Evolutionary conservation across 805 yeast species (phyloP).

Genomic region (Candida boidinii): DNA sequence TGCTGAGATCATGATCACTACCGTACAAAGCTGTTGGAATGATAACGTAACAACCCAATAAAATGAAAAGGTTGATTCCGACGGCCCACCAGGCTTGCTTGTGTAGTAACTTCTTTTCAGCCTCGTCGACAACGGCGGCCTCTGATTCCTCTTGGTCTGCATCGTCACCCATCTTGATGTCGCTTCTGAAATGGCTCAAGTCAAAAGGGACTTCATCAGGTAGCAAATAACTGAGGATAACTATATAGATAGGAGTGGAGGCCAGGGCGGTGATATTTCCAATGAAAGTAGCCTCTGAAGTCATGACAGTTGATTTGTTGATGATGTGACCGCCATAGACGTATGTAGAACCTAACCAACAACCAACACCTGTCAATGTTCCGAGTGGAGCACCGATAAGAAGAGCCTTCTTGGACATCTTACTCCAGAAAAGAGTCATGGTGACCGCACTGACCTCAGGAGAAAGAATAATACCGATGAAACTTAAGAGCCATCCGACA

Average conservation of each 20-base stretch:
- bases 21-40: constrained; percentile 27
- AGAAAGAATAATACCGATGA: constrained; percentile 29
- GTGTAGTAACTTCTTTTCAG: too few species aligned
- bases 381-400: constrained; percentile 39
- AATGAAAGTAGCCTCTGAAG: constrained; percentile 16
- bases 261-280: constrained; percentile 21
- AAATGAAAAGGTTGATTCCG: constrained; percentile 25
- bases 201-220: constrained; percentile 25
- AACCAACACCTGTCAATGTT: constrained; percentile 44
- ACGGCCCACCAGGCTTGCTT: constrained; percentile 32
- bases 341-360: constrained; percentile 27
- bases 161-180: constrained; percentile 26
- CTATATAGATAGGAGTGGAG: constrained; percentile 19
- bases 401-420: constrained; percentile 17
- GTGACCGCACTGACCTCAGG: constrained; percentile 28
- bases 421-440: constrained; percentile 28
- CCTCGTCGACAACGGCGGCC: too few species aligned
- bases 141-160: constrained; percentile 23
- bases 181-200: constrained; percentile 9
- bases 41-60: constrained; percentile 23
- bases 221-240: constrained; percentile 18
- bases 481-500: constrained; percentile 30
- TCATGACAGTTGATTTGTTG: constrained; percentile 17
- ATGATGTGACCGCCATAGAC: constrained; percentile 16
- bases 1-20: constrained; percentile 24